Percentiles rank a stretch among this genome's conserved stretches.
Evolutionary conservation across 2,329 filamentous ascomycete genomes (phyloP).

Genomic region (Magnaporthiopsis incrustans): DNA sequence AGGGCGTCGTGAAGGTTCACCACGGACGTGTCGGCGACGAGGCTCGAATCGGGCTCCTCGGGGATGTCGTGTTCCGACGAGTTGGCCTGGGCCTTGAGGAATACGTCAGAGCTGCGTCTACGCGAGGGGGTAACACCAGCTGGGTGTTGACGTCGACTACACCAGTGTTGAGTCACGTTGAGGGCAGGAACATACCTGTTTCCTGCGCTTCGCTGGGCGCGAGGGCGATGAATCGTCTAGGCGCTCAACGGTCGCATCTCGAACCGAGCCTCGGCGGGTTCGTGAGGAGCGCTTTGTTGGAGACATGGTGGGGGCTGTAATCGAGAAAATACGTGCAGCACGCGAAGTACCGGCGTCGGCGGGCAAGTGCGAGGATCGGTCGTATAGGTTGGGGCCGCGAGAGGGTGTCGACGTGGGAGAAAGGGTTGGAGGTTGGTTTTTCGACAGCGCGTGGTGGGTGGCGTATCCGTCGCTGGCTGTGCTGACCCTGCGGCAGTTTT

Average conservation of each 20-base stretch:
- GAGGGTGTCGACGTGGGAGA: neutral
- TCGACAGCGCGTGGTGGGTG: neutral
- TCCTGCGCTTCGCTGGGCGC: constrained; percentile 56
- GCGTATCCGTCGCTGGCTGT: too few relatives aligned
- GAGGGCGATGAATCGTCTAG: constrained; percentile 48
- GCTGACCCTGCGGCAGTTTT: neutral
- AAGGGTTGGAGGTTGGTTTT: neutral
- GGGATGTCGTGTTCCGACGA: constrained; percentile 24
- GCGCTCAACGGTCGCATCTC: constrained; percentile 18
- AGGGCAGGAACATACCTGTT: constrained; percentile 38
- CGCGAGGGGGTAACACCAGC: neutral
- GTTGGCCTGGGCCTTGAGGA: constrained; percentile 12
- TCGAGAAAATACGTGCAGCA: neutral
- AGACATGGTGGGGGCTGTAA: constrained; percentile 1
- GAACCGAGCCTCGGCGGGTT: constrained; percentile 4
- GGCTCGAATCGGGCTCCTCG: constrained; percentile 36
- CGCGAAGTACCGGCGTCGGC: neutral
- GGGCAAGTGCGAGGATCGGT: neutral
- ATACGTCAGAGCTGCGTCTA: neutral
- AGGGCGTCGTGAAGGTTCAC: constrained; percentile 41
- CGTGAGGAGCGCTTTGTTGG: constrained; percentile 6
- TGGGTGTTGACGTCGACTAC: neutral
- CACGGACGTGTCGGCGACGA: constrained; percentile 31
- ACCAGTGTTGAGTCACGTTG: too few relatives aligned
- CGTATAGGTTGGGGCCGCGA: neutral